phyloP scores from a whole-genome alignment of 176 grass and related monocot genomes.

The Hyparrhenia diplandra region DNA sequence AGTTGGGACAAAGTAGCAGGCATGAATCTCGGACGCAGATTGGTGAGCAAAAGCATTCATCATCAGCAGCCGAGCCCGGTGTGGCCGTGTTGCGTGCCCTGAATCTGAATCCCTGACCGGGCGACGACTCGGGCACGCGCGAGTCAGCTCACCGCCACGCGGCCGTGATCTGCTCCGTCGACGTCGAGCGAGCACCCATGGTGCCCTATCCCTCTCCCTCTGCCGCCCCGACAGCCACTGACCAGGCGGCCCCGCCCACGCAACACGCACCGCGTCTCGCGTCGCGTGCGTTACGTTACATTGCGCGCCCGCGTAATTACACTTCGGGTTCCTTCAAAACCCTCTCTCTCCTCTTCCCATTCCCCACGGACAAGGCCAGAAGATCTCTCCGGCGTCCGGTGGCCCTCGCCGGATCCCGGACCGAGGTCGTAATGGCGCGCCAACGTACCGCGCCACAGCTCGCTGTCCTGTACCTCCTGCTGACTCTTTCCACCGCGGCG shows the following conservation, averaged over 20 bases:
- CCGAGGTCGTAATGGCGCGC: neutral
- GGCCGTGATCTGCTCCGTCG: neutral
- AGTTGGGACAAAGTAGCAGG: neutral
- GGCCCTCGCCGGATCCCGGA: neutral
- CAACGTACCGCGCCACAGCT: neutral
- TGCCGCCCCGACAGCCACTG: no score
- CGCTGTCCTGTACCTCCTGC: neutral
- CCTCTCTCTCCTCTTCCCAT: neutral
- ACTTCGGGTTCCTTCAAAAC: constrained; percentile 5
- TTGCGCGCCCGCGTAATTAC: neutral
- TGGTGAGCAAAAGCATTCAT: neutral
- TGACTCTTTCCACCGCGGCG: neutral
- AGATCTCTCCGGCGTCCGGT: neutral
- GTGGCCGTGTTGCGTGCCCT: neutral
- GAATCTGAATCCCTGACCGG: neutral
- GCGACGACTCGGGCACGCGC: neutral
- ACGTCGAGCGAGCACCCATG: no score
- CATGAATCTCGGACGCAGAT: neutral
- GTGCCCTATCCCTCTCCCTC: no score
- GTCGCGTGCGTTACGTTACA: constrained; percentile 32
- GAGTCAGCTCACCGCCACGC: neutral
- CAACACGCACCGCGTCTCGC: neutral
- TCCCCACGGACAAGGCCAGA: neutral
- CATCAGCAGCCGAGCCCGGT: neutral
- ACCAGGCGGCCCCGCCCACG: neutral